Percentiles rank a stretch among this genome's conserved stretches.
Conservation (phyloP, 139 green algal species). For the Coccomyxa sp. region DNA sequence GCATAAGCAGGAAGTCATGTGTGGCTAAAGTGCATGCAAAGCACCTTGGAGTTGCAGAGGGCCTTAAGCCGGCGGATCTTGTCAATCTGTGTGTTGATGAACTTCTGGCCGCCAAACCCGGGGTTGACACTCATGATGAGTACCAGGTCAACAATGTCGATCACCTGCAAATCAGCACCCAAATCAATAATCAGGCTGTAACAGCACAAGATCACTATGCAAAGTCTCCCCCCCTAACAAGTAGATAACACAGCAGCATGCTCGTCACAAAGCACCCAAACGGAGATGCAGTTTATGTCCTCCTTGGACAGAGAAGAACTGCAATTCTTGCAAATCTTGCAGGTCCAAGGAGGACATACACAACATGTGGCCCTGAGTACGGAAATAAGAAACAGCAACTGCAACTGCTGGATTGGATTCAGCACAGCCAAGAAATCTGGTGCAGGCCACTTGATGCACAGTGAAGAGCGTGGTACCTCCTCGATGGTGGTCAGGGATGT, state of each 20-base stretch:
- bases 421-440: neutral
- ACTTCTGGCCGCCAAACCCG: conserved; percentile 97
- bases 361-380: too few species aligned
- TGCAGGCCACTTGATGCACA: neutral
- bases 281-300: too few species aligned
- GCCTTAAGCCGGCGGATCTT: conserved; percentile 87
- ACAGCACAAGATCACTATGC: neutral
- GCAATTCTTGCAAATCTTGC: too few species aligned
- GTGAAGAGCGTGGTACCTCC: conserved; percentile 43
- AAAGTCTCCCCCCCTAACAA: neutral
- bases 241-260: neutral
- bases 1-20: too few species aligned
- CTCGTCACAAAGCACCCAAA: neutral
- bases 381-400: neutral
- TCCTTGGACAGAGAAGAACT: too few species aligned
- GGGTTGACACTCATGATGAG: conserved; percentile 99
- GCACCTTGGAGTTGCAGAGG: conserved; percentile 73
- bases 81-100: conserved; percentile 92
- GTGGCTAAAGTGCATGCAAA: neutral
- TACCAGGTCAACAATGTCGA: conserved; percentile 88
- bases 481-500: conserved; percentile 83
- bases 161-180: conserved; percentile 1
- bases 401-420: neutral
- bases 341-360: neutral
- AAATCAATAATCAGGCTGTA: neutral